Evolutionary conservation across 2,329 filamentous ascomycete genomes (phyloP), one percentile per base, ranked within the genome.

Genomic region (Colletotrichum sp.): DNA sequence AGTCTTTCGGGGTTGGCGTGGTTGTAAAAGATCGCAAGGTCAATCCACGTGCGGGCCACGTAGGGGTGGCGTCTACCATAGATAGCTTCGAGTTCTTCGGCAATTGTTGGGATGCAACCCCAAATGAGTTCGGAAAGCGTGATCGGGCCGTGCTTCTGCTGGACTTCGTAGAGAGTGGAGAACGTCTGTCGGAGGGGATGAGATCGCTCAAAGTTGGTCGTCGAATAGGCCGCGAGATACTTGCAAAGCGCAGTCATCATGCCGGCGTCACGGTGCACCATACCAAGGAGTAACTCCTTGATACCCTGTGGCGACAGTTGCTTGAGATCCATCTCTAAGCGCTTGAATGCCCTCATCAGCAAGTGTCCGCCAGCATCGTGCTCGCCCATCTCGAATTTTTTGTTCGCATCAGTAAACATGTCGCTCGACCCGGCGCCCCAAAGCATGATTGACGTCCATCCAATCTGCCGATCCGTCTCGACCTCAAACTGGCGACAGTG

Each of bases 211-310:
- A 86, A 82, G 77, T 87, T 86, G 2, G 86, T 88, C 8, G 85
- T 82, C 61, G 86, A 85, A 72, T 86, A 88, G 15, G 86, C 86
- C 4, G 86, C 85, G 36, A 88, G 78, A 74, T 87, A 88, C 71
- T 88, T 87, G 80, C 84, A 88, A 16, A 88, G 80, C 2, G 86
- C 85, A n/a, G 85, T 86, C 82, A 87, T 86, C 83, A 88, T 83
- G 22, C 86, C 86, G 16, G 85, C 83, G 69, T 88, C 86, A 36
- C 86, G 84, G 66, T 86, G 82, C 8, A 87, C 85, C 85, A 88
- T 87, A 55, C 86, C 85, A 27, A 87, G 78, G 19, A 88, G 79
- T 25, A 88, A 77, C 77, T 88, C 86, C 62, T 85, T 83, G 69
- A 88, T 86, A 4, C 85, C 85, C 63, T 87, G 84, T 3, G 86